phyloP scores from a whole-genome alignment of 176 grass and related monocot species.

The Themeda triandra region DNA sequence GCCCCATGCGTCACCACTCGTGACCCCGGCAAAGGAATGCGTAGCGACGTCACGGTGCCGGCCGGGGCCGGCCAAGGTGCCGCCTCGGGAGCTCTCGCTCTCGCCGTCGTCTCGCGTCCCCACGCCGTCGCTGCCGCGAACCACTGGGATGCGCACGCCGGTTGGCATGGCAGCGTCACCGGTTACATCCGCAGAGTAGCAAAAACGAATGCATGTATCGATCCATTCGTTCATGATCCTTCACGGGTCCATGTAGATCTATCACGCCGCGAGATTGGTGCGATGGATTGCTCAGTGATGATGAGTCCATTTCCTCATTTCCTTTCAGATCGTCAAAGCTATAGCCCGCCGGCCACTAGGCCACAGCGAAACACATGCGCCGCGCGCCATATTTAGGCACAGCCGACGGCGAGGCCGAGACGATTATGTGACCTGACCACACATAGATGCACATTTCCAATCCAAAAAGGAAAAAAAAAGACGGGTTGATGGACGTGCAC shows the following conservation, averaged over 20 bases:
- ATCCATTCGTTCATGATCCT: not conserved
- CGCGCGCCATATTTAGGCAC: too few relatives aligned
- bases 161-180: not conserved
- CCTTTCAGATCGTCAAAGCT: not conserved
- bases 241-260: not conserved
- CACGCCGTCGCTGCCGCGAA: not conserved
- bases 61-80: not conserved
- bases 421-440: not conserved
- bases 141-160: not conserved
- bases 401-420: not conserved
- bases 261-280: not conserved
- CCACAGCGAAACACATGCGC: too few relatives aligned
- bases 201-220: too few relatives aligned
- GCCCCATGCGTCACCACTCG: slow-evolving; percentile 13
- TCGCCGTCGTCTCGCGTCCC: too few relatives aligned
- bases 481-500: not conserved
- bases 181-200: not conserved
- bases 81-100: slow-evolving; percentile 7
- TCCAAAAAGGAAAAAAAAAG: not conserved
- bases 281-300: not conserved
- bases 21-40: not conserved
- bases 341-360: too few relatives aligned
- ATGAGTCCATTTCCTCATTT: not conserved
- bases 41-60: not conserved
- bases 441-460: not conserved